phyloP scores from a whole-genome alignment of 192 early-diverging fungal species.

The Coemansia sp. region DNA sequence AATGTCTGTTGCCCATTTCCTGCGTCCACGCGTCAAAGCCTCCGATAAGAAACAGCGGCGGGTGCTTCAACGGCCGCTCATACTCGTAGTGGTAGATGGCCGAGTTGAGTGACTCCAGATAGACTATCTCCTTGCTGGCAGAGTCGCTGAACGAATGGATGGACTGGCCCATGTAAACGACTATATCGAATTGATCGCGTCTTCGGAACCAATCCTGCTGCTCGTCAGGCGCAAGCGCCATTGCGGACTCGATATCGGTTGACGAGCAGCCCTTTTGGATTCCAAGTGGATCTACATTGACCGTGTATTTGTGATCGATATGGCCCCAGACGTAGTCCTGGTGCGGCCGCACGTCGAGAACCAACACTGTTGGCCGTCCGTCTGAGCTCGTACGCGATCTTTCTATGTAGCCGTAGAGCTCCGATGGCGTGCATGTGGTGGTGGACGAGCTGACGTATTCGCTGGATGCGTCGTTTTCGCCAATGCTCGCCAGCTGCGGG shows the following conservation, averaged over 20 bases:
- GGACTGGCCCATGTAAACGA: conserved; percentile 72
- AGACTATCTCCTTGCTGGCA: conserved; percentile 14
- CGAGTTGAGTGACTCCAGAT: conserved; percentile 52
- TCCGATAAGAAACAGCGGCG: conserved; percentile 74
- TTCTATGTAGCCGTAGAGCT: conserved; percentile 39
- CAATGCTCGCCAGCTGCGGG: conserved; percentile 9
- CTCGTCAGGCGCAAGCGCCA: conserved; percentile 60
- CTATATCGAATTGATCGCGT: conserved; percentile 68
- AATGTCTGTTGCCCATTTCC: conserved; percentile 44
- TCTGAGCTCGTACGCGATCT: conserved; percentile 32
- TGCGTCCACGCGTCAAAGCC: conserved; percentile 79
- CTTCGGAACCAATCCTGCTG: conserved; percentile 68
- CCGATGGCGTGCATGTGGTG: conserved; percentile 32
- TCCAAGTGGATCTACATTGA: conserved; percentile 76
- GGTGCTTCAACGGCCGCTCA: conserved; percentile 51
- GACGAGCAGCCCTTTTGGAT: conserved; percentile 62
- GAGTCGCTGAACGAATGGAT: conserved; percentile 49
- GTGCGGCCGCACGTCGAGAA: conserved; percentile 78
- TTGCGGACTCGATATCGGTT: conserved; percentile 55
- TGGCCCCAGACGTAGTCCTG: conserved; percentile 69
- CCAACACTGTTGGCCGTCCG: conserved; percentile 56
- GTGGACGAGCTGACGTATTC: conserved; percentile 24
- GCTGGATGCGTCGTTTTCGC: conserved; percentile 10
- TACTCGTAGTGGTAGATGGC: conserved; percentile 69
- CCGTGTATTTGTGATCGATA: conserved; percentile 65